Evolutionary conservation across 2,329 filamentous ascomycete genomes (phyloP), one percentile per base, ranked within the genome.

Genomic region (Grosmannia clavigera): DNA sequence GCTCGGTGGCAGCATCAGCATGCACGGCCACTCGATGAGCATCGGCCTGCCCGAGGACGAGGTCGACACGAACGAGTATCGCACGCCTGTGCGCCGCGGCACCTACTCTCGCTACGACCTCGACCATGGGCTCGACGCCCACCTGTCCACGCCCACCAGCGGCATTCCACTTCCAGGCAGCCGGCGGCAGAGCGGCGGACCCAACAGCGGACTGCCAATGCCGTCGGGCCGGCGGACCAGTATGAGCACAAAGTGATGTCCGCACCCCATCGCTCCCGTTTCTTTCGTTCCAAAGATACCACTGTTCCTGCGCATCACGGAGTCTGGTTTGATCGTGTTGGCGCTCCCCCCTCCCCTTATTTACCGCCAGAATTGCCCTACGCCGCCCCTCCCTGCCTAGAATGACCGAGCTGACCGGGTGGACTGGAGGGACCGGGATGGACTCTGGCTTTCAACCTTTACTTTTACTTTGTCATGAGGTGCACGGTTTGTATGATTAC

Each of bases 1-100:
- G 16, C 76, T 92, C 64, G 82, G 83, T 60, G 81, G 86, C 59
- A 84, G 81, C 63, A 73, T 80, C 12, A 81, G 84, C 64, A 73
- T 80, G 12, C 81, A 85, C 64, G 76, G 79, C 4, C 79, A 83
- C 65, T 81, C 81, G 14, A 72, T 79, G 57, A 85, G 81, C 67
- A 76, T 85, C 68, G 81, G 79, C 64, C 76, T 76, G 43, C 78
- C 80, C 48, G 79, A 82, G 60, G 74, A 74, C 58, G 75, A 78
- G 60, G 70, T 74, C 33, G 74, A 76, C 62, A 71, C 73, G 33
- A 64, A 60, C 48, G 74, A 75, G 12, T 67, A 73, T 35, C 74
- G 75, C 33, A 82, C 79, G n/a, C 79, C 81, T 1, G 83, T 79
- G 67, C 75, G 81, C 55, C 73, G 79, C 25, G 78, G 79, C 7